phyloP scores from a whole-genome alignment of 768 basidiomycete genomes.

The Agaricus blazei region DNA sequence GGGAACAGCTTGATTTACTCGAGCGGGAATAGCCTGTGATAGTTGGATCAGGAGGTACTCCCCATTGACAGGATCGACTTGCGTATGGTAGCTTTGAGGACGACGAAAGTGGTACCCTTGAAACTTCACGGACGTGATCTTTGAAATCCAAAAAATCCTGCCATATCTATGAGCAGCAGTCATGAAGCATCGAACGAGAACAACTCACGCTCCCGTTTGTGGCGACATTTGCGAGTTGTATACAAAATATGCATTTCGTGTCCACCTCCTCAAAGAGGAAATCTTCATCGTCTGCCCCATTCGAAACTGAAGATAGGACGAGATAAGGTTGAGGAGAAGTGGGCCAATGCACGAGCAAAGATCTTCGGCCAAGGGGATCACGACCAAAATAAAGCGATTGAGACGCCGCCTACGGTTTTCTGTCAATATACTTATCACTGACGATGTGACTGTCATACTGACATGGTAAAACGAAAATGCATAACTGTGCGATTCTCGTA shows the following conservation, averaged over 20 bases:
- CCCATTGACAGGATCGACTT: constrained; percentile 11
- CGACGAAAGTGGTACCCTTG: background rate
- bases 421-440: constrained; percentile 1
- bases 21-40: constrained; percentile 36
- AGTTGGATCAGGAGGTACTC: background rate
- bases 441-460: constrained; percentile 23
- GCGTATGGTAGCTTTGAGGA: constrained; percentile 23
- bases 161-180: background rate
- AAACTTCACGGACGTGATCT: background rate
- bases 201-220: constrained; percentile 11
- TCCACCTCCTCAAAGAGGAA: constrained; percentile 58
- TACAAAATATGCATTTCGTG: constrained; percentile 49
- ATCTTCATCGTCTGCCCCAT: constrained; percentile 32
- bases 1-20: constrained; percentile 46
- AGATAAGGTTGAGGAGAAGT: constrained; percentile 43
- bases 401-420: constrained; percentile 30
- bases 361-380: constrained; percentile 83
- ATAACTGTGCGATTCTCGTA: constrained; percentile 44
- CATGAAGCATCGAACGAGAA: background rate
- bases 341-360: constrained; percentile 70
- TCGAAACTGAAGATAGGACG: constrained; percentile 62
- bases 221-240: constrained; percentile 34
- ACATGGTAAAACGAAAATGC: constrained; percentile 77
- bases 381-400: constrained; percentile 64
- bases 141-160: constrained; percentile 1